Evolutionary conservation across 1,284 basidiomycete species (phyloP).

Genomic region (Peniophora sp.): DNA sequence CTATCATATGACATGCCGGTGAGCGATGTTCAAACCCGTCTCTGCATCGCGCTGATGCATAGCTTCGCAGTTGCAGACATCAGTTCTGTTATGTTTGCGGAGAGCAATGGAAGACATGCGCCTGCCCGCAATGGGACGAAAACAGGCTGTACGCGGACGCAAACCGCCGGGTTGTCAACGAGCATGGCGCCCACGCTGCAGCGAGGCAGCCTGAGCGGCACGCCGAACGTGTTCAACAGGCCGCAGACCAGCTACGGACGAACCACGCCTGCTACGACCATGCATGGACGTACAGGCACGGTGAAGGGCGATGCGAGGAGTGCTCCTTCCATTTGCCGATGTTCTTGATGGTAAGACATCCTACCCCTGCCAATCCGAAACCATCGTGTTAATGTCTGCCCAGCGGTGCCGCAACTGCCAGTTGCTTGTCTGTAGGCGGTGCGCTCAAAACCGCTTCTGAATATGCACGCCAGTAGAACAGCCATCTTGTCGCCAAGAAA

Average conservation of each 20-base stretch:
- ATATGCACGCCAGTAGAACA: too few species aligned
- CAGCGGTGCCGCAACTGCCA: slow-evolving; percentile 27
- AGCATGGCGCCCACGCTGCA: neutral
- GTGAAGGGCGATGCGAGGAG: slow-evolving; percentile 24
- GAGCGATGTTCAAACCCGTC: too few species aligned
- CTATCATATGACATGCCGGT: slow-evolving; percentile 36
- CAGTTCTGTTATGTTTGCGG: slow-evolving; percentile 38
- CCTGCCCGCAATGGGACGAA: slow-evolving; percentile 36
- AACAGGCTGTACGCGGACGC: slow-evolving; percentile 21
- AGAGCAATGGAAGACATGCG: slow-evolving; percentile 33
- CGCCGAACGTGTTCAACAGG: slow-evolving; percentile 15
- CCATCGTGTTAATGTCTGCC: neutral
- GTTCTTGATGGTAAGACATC: slow-evolving; percentile 27
- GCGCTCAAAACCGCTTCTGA: slow-evolving; percentile 23
- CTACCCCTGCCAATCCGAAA: slow-evolving; percentile 1
- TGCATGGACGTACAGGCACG: slow-evolving; percentile 19
- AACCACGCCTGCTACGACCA: slow-evolving; percentile 29
- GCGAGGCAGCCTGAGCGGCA: neutral
- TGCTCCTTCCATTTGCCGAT: slow-evolving; percentile 20
- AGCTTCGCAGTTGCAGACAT: slow-evolving; percentile 22
- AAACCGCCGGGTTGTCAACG: slow-evolving; percentile 17
- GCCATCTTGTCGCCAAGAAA: too few species aligned
- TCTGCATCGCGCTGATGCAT: too few species aligned
- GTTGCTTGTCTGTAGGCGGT: slow-evolving; percentile 22
- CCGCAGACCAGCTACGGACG: slow-evolving; percentile 24